Base-by-base conservation (phyloP, 2,329 filamentous ascomycete species). In the Fusarium buharicum region DNA sequence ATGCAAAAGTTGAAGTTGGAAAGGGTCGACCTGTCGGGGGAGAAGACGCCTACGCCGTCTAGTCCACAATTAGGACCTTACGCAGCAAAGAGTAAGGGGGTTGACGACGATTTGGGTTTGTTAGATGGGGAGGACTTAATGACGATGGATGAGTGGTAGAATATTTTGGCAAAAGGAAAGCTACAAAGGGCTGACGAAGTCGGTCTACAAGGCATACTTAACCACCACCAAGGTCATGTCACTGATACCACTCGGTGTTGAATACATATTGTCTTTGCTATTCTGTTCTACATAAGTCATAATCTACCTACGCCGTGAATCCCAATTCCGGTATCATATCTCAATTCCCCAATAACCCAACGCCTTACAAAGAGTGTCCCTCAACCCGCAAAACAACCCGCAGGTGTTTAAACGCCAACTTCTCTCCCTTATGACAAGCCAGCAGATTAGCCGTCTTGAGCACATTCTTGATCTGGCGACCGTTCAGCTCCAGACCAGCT, bases 381-480 rank as follows among this genome's bases (percentile, higher is more conserved):
- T 71, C 66, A 0, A 75, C 66, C 43, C 66, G 62, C 40, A 76
- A 55, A 14, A 76, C 75, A n/a, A 65, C 73, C 43, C 59, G 55
- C 36, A 77, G 20, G 45, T 76, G 74, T 16, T 55, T 45, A 40
- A 72, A 70, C 2, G 54, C 55, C 43, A 77, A 46, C 49, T 62
- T 70, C 69, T 75, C 66, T 3, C 52, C 64, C 57, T 70, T 69
- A 39, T 75, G 73, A 11, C 63, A 73, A 11, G 74, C 73, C 50
- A 76, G 50, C 38, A 76, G 39, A 34, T 70, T 72, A 12, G 70
- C 71, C 12, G 68, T 72, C 70, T 80, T 80, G 66, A 80, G 69
- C n/a, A 77, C 61, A 43, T 82, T 83, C 73, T 83, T 82, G 55
- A 84, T 84, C 74, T 84, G 79, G 18, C 81, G 72, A 4, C 82